phyloP scores from a whole-genome alignment of 768 basidiomycete genomes.

The Podaxis sp. region DNA sequence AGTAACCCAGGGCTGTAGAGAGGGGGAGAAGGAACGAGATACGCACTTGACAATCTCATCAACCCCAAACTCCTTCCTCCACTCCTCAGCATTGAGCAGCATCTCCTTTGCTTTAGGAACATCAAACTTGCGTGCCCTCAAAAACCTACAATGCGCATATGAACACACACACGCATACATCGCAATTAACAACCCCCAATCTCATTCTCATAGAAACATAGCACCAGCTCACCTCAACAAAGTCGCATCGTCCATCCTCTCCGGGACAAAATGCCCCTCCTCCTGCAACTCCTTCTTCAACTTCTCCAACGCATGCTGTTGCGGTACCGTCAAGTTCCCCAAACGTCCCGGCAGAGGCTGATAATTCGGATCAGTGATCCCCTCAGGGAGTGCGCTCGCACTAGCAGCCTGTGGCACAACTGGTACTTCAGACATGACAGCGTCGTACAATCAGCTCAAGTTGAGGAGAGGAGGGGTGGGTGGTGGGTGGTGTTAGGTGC shows the following conservation, averaged over 20 bases:
- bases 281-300: slow-evolving; percentile 66
- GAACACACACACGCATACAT: not conserved
- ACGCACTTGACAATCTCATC: slow-evolving; percentile 71
- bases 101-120: slow-evolving; percentile 78
- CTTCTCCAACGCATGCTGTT: slow-evolving; percentile 68
- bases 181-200: not conserved
- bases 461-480: not conserved
- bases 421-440: not conserved
- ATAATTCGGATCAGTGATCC: slow-evolving; percentile 64
- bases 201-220: too few relatives aligned
- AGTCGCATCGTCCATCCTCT: slow-evolving; percentile 69
- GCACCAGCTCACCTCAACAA: slow-evolving; percentile 55
- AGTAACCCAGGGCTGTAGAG: slow-evolving; percentile 3
- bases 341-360: slow-evolving; percentile 69
- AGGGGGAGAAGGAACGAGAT: not conserved
- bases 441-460: not conserved
- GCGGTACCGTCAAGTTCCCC: slow-evolving; percentile 70
- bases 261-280: slow-evolving; percentile 59
- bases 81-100: slow-evolving; percentile 79
- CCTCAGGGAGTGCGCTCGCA: slow-evolving; percentile 55
- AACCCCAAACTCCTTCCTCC: slow-evolving; percentile 85
- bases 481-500: not conserved
- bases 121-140: slow-evolving; percentile 94
- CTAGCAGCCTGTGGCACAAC: slow-evolving; percentile 37
- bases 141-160: slow-evolving; percentile 53